Evolutionary conservation across 139 green algal genomes (phyloP), one percentile per base, ranked within the genome.

Genomic region (Edaphochlamys debaryana): DNA sequence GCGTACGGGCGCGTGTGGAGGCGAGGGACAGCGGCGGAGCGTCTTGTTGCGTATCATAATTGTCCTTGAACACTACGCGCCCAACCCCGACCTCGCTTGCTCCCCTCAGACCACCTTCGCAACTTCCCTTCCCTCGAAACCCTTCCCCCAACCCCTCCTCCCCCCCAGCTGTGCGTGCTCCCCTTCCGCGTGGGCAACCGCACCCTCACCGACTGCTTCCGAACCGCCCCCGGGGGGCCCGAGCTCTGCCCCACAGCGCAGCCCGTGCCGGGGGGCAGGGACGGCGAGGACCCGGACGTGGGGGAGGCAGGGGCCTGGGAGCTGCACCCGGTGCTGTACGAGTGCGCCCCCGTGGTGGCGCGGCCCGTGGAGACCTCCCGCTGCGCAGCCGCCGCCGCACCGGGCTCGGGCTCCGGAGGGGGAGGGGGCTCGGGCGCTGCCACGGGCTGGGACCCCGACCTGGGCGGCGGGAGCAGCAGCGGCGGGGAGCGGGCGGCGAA

Each of bases 161-260:
- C 30, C 45, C n/a, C 45, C 7, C 74, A 87, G 82, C 52, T 84
- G 27, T 87, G 82, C 66, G 15, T 87, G 13, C 62, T 87, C 0
- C 82, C 82, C 17, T 87, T 87, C 75, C 19, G 4, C 1, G 34
- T 69, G 3, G 32, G 41, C 34, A 63, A 68, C 66, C 54, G 36
- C 45, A 82, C 52, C 29, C 79, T 54, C 67, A 54, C 22, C 50
- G 75, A 87, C 82, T 87, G 82, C 75, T 2, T 79, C 22, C 8
- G 19, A 0, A 7, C 62, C 54, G 37, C 27, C 2, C 38, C 40
- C 7, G 70, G 3, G 48, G 52, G 79, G 29, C 13, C 52, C 62
- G 70, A 74, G 64, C 9, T 76, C 22, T 82, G 76, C 64, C 76
- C 60, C 62, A 52, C 63, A 0, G 17, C 54, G n/a, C 54, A 63